Conservation (phyloP, 1,284 basidiomycete species). For the Trametes polyzona region DNA sequence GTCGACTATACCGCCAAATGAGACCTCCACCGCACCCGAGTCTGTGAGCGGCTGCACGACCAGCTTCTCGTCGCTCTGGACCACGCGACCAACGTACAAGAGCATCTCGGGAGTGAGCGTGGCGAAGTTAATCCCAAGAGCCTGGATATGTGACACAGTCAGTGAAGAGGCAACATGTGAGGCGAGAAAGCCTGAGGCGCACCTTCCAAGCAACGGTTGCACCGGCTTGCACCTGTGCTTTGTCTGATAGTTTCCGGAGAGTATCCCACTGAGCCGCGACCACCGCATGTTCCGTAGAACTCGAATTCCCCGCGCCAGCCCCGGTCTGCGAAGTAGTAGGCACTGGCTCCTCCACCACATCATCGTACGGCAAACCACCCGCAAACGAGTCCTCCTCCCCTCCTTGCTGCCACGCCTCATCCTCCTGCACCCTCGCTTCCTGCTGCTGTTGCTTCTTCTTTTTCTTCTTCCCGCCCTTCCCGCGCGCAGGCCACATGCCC, state of each 20-base stretch:
- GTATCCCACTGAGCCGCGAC: conserved; percentile 48
- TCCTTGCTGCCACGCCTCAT: conserved; percentile 9
- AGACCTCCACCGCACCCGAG: conserved; percentile 22
- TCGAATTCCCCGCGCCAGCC: not conserved
- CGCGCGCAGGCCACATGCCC: conserved; percentile 34
- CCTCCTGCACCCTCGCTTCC: not conserved
- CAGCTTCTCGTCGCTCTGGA: conserved; percentile 31
- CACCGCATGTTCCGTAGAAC: conserved; percentile 41
- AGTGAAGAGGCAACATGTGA: not conserved
- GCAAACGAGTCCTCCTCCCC: conserved; percentile 23
- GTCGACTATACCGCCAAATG: conserved; percentile 34
- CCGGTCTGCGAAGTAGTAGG: not conserved
- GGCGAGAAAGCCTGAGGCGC: not conserved
- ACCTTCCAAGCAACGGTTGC: conserved; percentile 59
- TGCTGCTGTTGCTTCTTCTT: conserved; percentile 17
- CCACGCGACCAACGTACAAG: conserved; percentile 46
- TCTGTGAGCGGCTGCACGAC: conserved; percentile 33
- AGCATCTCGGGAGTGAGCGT: conserved; percentile 58
- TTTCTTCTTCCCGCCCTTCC: conserved; percentile 27
- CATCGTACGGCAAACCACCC: conserved; percentile 29
- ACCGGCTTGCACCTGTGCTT: conserved; percentile 40
- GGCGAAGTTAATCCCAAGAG: conserved; percentile 52
- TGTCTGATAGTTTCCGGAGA: conserved; percentile 35
- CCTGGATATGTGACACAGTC: conserved; percentile 39
- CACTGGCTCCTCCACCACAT: conserved; percentile 7